Evolutionary conservation across 2,329 filamentous ascomycete genomes (phyloP).

Genomic region (Hawksworthiomyces lignivorus): DNA sequence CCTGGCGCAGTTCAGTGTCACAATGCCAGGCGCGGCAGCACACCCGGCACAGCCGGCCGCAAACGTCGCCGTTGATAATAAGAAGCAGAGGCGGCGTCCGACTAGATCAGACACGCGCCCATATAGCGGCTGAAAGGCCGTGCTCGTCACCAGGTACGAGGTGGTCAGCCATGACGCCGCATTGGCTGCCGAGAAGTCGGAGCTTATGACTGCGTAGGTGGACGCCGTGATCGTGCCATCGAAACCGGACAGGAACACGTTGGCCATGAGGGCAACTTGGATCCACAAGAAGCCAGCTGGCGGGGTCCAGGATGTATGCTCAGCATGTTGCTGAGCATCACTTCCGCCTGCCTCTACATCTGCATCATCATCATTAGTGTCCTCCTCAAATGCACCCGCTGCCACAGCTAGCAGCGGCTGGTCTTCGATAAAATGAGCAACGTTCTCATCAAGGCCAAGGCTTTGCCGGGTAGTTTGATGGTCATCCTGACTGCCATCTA

Average conservation of each 20-base stretch:
- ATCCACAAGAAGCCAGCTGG: constrained; percentile 46
- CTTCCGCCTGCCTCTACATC: too few relatives aligned
- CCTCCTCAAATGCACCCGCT: too few relatives aligned
- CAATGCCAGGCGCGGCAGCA: constrained; percentile 40
- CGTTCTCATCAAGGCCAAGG: too few relatives aligned
- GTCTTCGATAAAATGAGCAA: too few relatives aligned
- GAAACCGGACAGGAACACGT: constrained; percentile 59
- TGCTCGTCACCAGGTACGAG: constrained; percentile 64
- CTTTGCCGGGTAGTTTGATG: too few relatives aligned
- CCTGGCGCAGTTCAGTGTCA: constrained; percentile 43
- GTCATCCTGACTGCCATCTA: too few relatives aligned
- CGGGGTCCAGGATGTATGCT: constrained; percentile 1
- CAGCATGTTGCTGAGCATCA: too few relatives aligned
- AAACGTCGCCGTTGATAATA: constrained; percentile 43
- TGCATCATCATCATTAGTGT: too few relatives aligned
- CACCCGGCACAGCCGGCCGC: constrained; percentile 43
- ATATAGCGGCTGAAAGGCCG: constrained; percentile 67
- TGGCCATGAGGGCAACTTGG: constrained; percentile 54
- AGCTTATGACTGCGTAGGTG: constrained; percentile 56
- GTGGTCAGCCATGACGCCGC: constrained; percentile 50
- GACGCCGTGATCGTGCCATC: constrained; percentile 68
- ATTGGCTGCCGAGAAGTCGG: constrained; percentile 35
- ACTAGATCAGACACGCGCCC: constrained; percentile 43
- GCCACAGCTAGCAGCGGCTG: too few relatives aligned
- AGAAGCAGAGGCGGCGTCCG: constrained; percentile 56